A percentile compares a stretch with the other conserved stretches of the same genome.
Conservation (phyloP, 2,329 filamentous ascomycete genomes). For the Cercospora sp. region DNA sequence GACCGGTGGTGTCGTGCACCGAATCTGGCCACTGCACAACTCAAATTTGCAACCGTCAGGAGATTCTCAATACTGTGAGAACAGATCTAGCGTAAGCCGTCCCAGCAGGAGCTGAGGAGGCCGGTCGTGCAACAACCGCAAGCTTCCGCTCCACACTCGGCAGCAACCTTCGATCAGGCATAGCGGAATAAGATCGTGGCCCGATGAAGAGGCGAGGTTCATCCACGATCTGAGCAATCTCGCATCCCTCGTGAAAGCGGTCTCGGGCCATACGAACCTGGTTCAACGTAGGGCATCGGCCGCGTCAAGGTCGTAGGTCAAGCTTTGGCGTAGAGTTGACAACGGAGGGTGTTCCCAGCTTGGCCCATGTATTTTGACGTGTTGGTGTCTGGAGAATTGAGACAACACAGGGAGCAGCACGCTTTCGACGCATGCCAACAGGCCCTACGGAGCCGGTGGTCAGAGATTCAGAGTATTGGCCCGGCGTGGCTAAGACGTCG, state of each 20-base stretch:
- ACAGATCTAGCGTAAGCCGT: neutral
- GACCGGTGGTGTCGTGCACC: neutral
- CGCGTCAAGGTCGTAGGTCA: neutral
- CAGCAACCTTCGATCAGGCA: neutral
- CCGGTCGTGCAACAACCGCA: neutral
- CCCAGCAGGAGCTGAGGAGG: neutral
- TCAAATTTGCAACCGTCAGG: neutral
- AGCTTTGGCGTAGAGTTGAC: neutral
- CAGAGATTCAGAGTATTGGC: neutral
- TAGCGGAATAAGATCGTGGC: neutral
- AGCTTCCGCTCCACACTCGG: conserved; percentile 1
- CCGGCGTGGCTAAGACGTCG: neutral
- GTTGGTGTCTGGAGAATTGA: conserved; percentile 2
- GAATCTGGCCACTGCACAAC: neutral
- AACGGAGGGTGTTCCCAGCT: neutral
- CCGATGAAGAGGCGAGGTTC: conserved; percentile 3
- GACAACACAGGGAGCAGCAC: neutral
- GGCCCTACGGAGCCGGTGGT: neutral
- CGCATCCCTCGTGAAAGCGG: neutral
- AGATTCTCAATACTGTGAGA: neutral
- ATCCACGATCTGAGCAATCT: conserved; percentile 2
- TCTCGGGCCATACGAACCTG: neutral
- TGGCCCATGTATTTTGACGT: neutral
- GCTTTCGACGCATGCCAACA: neutral
- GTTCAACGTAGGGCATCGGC: neutral